A percentile compares a stretch with the other conserved stretches of the same genome.
These are phyloP conservation scores for Parmelia sp. DNA, from an alignment of 495 filamentous ascomycete species.

Conservation along the genomic window DNA sequence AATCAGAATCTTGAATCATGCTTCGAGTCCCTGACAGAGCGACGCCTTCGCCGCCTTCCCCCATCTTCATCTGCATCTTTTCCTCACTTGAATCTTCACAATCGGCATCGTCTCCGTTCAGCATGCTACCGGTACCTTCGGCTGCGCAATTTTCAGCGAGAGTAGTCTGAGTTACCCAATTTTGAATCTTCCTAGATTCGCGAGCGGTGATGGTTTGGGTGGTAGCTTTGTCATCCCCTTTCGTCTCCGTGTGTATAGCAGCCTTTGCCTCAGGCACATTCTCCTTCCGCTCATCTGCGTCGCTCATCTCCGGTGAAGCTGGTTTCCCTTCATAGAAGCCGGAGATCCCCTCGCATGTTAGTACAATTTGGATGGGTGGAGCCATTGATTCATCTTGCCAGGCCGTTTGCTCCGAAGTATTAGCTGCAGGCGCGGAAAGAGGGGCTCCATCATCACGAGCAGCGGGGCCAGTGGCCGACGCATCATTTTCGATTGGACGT, in stretches of 20 bases:
- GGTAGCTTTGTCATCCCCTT: background rate
- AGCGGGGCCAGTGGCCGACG: background rate
- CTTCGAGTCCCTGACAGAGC: background rate
- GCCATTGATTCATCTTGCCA: background rate
- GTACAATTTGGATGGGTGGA: too few relatives aligned
- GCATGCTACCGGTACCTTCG: background rate
- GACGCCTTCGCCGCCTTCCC: background rate
- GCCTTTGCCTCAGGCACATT: background rate
- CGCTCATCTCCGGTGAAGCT: background rate
- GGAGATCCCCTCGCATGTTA: background rate
- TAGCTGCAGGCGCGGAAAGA: background rate
- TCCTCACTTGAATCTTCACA: background rate
- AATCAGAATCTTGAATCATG: background rate
- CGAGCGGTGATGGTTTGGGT: background rate
- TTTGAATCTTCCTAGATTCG: background rate
- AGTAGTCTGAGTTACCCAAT: background rate
- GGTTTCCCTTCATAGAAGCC: background rate
- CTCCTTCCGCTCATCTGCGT: background rate
- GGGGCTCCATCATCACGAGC: background rate
- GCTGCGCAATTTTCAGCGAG: background rate
- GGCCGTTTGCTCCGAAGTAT: background rate
- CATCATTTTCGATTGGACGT: background rate
- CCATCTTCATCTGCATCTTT: background rate
- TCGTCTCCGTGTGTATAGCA: background rate
- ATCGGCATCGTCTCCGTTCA: background rate